Base-by-base conservation (phyloP, 2,329 filamentous ascomycete genomes). In the Fusarium palustre region DNA sequence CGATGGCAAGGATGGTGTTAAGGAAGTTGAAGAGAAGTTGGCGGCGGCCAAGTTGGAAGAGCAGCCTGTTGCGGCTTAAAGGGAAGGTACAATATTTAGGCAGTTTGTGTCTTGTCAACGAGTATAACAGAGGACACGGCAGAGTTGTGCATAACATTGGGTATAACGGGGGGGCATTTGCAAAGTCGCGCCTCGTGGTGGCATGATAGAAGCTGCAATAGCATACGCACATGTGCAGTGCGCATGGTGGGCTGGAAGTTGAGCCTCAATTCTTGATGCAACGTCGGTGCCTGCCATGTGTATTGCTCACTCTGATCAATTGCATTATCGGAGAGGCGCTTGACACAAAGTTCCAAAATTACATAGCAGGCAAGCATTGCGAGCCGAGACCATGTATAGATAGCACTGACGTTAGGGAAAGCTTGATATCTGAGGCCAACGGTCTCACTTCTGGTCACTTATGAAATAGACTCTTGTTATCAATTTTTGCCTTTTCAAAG, bases 21-120 rank as follows among this genome's bases (percentile, higher is more conserved):
- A 74, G n/a, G 72, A 55, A 15, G 72, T 76, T 43, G 66, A 68
- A 31, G 76, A 76, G 66, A 76, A 77, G 69, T 42, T 77, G 66
- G 75, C 68, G 10, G 68, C 67, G 60, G 57, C 73, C 11, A 75
- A 70, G 66, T 46, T 77, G 28, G 71, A 75, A 57, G 72, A 74
- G 45, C 65, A 73, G 58, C 54, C 74, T 39, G 70, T 71, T 59
- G 64, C 56, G 42, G 71, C 64, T 5, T 74, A 65, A 39, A 11
- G 18, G 12, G 24, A 43, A 1, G 22, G 16, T 10, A 12, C 36
- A 22, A 20, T 16, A n/a, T 16, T 39, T 28, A 15, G 48, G 25
- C 33, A 49, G 20, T 16, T 45, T 53, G 38, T 39, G 42, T 55
- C 13, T 5, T 36, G 25, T 31, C n/a, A 18, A 22, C 10, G 31